Evolutionary conservation across 2,329 filamentous ascomycete species (phyloP).

Genomic region (Chaetomium olivaceum): DNA sequence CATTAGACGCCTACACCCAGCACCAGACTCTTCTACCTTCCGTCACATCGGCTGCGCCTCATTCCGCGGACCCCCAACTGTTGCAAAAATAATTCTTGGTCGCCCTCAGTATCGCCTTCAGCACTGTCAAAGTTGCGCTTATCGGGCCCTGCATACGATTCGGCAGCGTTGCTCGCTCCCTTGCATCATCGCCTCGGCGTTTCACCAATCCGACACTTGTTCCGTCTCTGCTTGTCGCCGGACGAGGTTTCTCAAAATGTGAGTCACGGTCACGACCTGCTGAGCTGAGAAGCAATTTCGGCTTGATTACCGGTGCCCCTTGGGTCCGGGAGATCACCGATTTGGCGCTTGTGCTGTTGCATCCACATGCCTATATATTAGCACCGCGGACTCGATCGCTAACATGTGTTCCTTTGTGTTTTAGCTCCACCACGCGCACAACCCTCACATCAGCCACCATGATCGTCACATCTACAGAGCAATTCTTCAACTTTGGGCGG

Average conservation of each 20-base stretch:
- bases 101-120: constrained; percentile 34
- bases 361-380: constrained; percentile 24
- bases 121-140: constrained; percentile 29
- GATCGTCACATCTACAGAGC: constrained; percentile 37
- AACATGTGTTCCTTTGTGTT: constrained; percentile 26
- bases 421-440: constrained; percentile 17
- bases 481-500: constrained; percentile 39
- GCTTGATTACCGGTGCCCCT: constrained; percentile 20
- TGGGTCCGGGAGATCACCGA: constrained; percentile 14
- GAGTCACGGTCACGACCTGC: constrained; percentile 34
- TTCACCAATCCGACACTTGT: constrained; percentile 34
- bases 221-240: constrained; percentile 27
- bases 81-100: constrained; percentile 15
- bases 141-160: constrained; percentile 31
- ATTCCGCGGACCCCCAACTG: constrained; percentile 18
- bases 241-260: constrained; percentile 30
- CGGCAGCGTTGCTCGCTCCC: constrained; percentile 31
- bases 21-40: neutral
- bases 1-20: constrained; percentile 8
- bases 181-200: constrained; percentile 33
- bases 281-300: constrained; percentile 24
- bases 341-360: neutral
- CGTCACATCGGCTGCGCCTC: constrained; percentile 26
- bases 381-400: constrained; percentile 26
- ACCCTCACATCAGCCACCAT: constrained; percentile 34